Base-by-base conservation (phyloP, 176 grass and related monocot species). In the Lolium perenne region DNA sequence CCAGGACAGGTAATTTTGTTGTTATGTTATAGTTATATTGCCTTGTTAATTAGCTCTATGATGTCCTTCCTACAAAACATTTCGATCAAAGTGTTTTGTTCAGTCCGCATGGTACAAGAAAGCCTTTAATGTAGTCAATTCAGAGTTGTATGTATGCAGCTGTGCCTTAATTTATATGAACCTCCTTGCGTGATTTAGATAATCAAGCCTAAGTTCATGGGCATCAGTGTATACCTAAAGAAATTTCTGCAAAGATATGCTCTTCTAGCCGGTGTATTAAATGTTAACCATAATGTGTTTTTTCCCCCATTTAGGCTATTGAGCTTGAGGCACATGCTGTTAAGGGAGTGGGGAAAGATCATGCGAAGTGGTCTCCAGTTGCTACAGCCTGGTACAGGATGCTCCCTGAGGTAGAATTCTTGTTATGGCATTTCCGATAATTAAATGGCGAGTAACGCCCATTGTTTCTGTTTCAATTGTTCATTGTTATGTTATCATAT, bases 361-460 rank as follows among this genome's bases (percentile, higher is more conserved):
- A 98, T 87, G 95, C 95, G n/a, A 98, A 98, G 86, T 98, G 95
- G 95, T 98, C 93, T 90, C 95, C 95, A 72, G 95, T 98, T 84
- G 89, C 95, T 86, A 95, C 93, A 74, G 87, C 95, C 43, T 98
- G 95, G 95, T 98, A 98, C 73, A 91, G 88, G 82, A 95, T 98
- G 95, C 91, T 98, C 23, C 95, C 93, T 53, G 93, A 98, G 95
- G 95, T 98, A 73, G 88, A 76, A 68, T 77, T 85, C 7, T 63
- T 53, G 53, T 26, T 81, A 48, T 11, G 5, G 38, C 38, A 82
- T 62, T 89, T 66, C 38, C 35, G 79, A 29, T 26, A 81, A 82
- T 38, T 78, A 74, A 67, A 63, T 86, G 18, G 20, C 8, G 21
- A 81, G 40, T 23, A 22, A 49, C 35, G 20, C 59, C 64, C 49